These are phyloP conservation scores for Suhomyces emberorum DNA, from an alignment of 805 yeast species.

Conservation along the genomic window DNA sequence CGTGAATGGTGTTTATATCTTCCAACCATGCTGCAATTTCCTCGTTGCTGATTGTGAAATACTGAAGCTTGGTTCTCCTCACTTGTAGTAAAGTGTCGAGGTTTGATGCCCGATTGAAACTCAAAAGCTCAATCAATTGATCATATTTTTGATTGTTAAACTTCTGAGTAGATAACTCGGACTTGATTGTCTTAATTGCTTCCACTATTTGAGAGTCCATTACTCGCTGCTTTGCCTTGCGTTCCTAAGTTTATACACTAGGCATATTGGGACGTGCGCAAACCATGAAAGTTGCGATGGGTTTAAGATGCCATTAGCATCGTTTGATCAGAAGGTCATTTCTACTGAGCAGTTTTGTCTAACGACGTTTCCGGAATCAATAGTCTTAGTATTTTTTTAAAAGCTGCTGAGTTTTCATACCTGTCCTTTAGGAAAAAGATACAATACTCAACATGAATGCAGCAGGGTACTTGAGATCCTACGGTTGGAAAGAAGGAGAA, in stretches of 20 bases:
- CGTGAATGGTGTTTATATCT: conserved; percentile 14
- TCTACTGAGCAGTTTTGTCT: no score
- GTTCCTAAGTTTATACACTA: no score
- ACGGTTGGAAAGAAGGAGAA: conserved; percentile 93
- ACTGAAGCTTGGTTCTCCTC: conserved; percentile 8
- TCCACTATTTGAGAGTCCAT: not conserved
- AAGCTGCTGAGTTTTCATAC: not conserved
- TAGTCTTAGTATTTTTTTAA: no score
- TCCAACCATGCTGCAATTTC: conserved; percentile 18
- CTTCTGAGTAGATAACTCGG: not conserved
- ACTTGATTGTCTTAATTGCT: not conserved
- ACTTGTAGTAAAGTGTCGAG: not conserved
- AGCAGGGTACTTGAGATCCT: conserved; percentile 63
- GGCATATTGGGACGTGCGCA: conserved; percentile 2
- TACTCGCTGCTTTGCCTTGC: no score
- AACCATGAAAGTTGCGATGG: conserved; percentile 1
- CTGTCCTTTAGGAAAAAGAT: not conserved
- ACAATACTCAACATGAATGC: conserved; percentile 72
- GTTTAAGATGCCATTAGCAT: not conserved
- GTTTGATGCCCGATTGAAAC: not conserved
- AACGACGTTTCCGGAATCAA: no score
- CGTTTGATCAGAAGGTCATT: no score
- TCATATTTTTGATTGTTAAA: not conserved
- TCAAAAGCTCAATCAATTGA: not conserved
- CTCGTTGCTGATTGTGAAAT: conserved; percentile 8